Percentiles rank a stretch among this genome's conserved stretches.
phyloP scores from a whole-genome alignment of 2,329 filamentous ascomycete species.

The Fusarium illudens region DNA sequence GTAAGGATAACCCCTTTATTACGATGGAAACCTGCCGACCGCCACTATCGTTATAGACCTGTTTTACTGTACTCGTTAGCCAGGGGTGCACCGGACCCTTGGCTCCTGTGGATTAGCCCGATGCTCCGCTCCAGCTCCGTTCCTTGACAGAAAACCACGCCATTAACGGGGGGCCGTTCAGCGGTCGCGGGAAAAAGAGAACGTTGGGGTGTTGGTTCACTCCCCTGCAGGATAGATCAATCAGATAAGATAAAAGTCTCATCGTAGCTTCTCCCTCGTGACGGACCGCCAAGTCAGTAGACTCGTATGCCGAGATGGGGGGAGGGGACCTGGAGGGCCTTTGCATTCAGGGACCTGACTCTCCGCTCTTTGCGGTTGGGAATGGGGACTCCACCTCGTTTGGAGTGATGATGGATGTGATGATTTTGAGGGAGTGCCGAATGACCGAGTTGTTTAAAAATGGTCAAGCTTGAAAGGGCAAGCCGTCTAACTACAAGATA shows the following conservation, averaged over 20 bases:
- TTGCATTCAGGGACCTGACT: neutral
- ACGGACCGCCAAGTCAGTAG: neutral
- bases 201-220: neutral
- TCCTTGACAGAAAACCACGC: conserved; percentile 1
- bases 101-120: neutral
- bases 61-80: conserved; percentile 1
- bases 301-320: neutral
- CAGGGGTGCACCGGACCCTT: neutral
- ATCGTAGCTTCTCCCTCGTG: neutral
- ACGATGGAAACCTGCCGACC: too few relatives aligned
- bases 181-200: neutral
- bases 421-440: neutral
- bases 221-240: conserved; percentile 1
- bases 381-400: neutral
- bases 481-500: neutral
- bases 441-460: neutral
- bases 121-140: conserved; percentile 5
- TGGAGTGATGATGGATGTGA: neutral
- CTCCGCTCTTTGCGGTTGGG: neutral
- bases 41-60: too few relatives aligned
- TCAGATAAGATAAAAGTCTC: conserved; percentile 2
- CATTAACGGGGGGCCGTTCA: neutral
- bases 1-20: too few relatives aligned
- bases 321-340: neutral
- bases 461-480: neutral